A percentile compares a stretch with the other conserved stretches of the same genome.
Evolutionary conservation across 306 rosid genomes (phyloP).

Genomic region (Ammopiptanthus mongolicus): DNA sequence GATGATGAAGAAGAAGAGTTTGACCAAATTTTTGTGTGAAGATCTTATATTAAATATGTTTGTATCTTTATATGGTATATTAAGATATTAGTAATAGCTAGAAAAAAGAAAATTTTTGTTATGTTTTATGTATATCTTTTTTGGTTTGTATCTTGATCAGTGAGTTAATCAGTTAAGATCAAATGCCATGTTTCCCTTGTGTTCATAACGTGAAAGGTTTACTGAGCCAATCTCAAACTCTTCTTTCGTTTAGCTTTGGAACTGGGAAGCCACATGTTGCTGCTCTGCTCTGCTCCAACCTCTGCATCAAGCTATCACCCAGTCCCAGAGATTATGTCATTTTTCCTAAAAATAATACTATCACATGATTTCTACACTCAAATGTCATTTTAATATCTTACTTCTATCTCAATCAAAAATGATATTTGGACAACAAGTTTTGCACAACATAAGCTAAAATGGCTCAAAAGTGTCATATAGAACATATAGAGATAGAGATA

Average conservation of each 20-base stretch:
- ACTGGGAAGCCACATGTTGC: neutral
- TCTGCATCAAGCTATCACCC: neutral
- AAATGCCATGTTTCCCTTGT: neutral
- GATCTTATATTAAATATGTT: slow-evolving; percentile 11
- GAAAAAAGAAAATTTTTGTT: neutral
- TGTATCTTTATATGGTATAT: neutral
- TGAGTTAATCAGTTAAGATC: slow-evolving; percentile 10
- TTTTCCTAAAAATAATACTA: neutral
- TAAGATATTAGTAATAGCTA: slow-evolving; percentile 10
- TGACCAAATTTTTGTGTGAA: slow-evolving; percentile 25
- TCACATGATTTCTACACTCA: neutral
- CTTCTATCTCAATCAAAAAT: neutral
- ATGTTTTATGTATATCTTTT: neutral
- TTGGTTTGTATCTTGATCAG: neutral
- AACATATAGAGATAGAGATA: too few species aligned
- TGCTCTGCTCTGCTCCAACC: neutral
- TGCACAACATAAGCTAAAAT: too few species aligned
- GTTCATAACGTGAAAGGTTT: neutral
- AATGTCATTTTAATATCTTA: neutral
- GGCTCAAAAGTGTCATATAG: too few species aligned
- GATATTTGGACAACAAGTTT: too few species aligned
- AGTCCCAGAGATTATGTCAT: neutral
- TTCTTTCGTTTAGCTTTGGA: neutral
- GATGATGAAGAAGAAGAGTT: neutral
- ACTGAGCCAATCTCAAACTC: neutral